Percentiles rank a stretch among this genome's conserved stretches.
These are phyloP conservation scores for Aspergillus indologenus DNA, from an alignment of 495 filamentous ascomycete species.

Conservation along the genomic window DNA sequence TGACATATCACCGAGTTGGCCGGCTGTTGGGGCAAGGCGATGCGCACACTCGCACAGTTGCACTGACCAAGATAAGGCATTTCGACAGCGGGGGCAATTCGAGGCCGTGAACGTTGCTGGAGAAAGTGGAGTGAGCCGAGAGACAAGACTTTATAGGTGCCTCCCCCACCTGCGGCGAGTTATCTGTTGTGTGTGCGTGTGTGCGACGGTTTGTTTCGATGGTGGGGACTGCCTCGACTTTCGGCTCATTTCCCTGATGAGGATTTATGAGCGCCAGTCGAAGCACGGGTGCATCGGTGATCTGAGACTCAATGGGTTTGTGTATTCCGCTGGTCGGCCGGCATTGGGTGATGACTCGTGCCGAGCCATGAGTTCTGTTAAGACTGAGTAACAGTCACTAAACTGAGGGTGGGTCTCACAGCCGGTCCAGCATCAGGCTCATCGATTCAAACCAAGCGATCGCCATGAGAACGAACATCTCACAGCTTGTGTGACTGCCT, in stretches of 20 bases:
- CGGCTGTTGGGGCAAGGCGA: conserved; percentile 27
- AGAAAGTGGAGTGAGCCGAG: neutral
- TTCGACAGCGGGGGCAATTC: neutral
- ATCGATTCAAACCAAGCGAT: no score
- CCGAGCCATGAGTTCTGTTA: neutral
- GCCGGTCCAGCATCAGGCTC: no score
- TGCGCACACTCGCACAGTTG: conserved; percentile 28
- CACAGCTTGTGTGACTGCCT: no score
- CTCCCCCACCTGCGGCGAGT: neutral
- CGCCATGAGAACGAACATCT: no score
- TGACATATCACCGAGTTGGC: conserved; percentile 21
- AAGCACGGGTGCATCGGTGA: neutral
- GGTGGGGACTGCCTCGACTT: neutral
- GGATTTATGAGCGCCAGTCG: neutral
- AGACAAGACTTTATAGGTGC: neutral
- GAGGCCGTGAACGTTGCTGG: neutral
- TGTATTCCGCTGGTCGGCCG: neutral
- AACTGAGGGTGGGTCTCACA: no score
- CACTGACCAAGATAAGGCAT: conserved; percentile 33
- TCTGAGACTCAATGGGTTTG: neutral
- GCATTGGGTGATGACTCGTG: neutral
- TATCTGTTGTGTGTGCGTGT: neutral
- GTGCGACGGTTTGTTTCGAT: neutral
- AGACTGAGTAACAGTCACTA: no score
- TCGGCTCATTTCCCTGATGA: neutral